These are phyloP conservation scores for Hydnum rufescens DNA, from an alignment of 768 basidiomycete species.

Conservation along the genomic window DNA sequence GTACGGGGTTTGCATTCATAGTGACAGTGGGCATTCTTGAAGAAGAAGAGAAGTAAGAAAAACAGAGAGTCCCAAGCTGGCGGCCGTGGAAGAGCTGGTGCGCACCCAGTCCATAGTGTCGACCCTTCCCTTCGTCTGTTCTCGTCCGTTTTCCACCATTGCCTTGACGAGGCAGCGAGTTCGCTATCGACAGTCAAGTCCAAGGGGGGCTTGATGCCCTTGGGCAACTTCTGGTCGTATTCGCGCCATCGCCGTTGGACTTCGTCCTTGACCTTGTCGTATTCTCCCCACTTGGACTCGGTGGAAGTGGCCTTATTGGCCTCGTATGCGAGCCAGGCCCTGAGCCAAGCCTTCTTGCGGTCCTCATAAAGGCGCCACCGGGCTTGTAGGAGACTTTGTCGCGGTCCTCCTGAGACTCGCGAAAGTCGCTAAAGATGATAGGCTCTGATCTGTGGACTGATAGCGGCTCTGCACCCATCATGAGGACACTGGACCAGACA, in stretches of 20 bases:
- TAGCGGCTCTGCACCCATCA: not conserved
- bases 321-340: constrained; percentile 6
- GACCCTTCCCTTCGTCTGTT: not conserved
- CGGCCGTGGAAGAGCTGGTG: too few species aligned
- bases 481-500: not conserved
- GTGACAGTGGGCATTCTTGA: too few species aligned
- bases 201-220: not conserved
- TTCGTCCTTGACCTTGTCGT: constrained; percentile 3
- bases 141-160: not conserved
- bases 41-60: too few species aligned
- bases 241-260: not conserved
- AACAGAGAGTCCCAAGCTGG: too few species aligned
- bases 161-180: not conserved
- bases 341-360: constrained; percentile 2
- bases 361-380: constrained; percentile 7
- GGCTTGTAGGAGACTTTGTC: too few species aligned
- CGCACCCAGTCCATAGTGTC: too few species aligned
- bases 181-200: constrained; percentile 1
- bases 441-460: not conserved
- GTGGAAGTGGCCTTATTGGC: constrained; percentile 1
- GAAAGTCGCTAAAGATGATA: not conserved
- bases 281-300: constrained; percentile 3
- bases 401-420: not conserved
- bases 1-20: not conserved
- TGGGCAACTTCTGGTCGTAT: not conserved